These are phyloP conservation scores for Vishniacozyma victoriae DNA, from an alignment of 768 basidiomycete genomes.

Conservation along the genomic window DNA sequence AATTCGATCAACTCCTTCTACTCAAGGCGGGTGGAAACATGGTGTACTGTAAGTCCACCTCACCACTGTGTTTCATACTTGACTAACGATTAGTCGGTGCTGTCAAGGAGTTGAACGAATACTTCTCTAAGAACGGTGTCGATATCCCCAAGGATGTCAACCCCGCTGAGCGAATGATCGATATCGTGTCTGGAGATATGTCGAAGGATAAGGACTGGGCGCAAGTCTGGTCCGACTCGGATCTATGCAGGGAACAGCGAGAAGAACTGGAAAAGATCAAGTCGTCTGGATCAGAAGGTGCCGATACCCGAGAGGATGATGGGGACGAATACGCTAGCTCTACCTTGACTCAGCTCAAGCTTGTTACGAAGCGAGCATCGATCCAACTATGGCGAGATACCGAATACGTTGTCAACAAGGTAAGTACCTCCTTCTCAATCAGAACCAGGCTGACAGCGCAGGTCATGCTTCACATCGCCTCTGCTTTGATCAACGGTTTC, in stretches of 20 bases:
- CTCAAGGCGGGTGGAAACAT: conserved; percentile 67
- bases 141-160: conserved; percentile 60
- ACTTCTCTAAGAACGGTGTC: conserved; percentile 67
- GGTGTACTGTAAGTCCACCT: conserved; percentile 52
- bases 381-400: conserved; percentile 57
- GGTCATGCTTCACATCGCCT: too few species aligned
- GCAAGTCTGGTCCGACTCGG: conserved; percentile 68
- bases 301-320: conserved; percentile 20
- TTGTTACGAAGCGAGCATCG: conserved; percentile 41
- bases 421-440: too few species aligned
- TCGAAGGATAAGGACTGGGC: conserved; percentile 74
- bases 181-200: conserved; percentile 57
- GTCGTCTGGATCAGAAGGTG: conserved; percentile 48
- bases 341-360: conserved; percentile 55
- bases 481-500: conserved; percentile 25
- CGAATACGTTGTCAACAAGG: conserved; percentile 48
- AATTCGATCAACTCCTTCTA: conserved; percentile 69
- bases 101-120: conserved; percentile 45
- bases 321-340: conserved; percentile 53
- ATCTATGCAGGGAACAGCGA: conserved; percentile 50
- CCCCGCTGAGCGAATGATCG: conserved; percentile 61
- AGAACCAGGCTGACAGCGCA: too few species aligned
- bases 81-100: conserved; percentile 51
- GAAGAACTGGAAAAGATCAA: conserved; percentile 51
- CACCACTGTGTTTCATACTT: conserved; percentile 65